A percentile compares a stretch with the other conserved stretches of the same genome.
Conservation (phyloP, 306 rosid species). For the Gastrolobium villosum region DNA sequence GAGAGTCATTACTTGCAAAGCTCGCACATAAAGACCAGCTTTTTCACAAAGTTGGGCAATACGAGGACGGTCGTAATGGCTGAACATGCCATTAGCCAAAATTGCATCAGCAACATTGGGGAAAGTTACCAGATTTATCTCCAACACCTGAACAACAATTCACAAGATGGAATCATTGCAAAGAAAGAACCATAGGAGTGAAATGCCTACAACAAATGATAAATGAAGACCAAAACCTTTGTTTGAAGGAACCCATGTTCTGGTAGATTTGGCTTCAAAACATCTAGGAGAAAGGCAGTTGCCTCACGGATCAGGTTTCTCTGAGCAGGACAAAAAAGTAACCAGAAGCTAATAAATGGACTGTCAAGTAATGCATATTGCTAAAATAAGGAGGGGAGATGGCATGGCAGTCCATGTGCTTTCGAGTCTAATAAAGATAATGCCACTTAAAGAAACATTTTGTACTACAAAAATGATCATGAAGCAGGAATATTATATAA, state of each 20-base stretch:
- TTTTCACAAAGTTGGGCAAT: constrained; percentile 97
- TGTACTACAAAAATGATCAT: neutral
- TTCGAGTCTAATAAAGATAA: constrained; percentile 9
- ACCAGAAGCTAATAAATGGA: constrained; percentile 43
- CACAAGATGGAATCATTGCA: constrained; percentile 44
- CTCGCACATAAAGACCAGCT: constrained; percentile 96
- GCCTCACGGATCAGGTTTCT: constrained; percentile 99
- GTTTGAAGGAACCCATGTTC: constrained; percentile 95
- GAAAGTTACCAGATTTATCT: constrained; percentile 95
- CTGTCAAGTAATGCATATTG: constrained; percentile 31
- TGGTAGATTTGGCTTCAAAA: constrained; percentile 95
- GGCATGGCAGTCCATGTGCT: neutral
- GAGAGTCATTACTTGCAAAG: constrained; percentile 81
- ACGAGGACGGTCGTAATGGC: constrained; percentile 98
- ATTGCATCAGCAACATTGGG: constrained; percentile 99
- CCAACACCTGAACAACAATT: constrained; percentile 75
- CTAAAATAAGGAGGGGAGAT: constrained; percentile 19
- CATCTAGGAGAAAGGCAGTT: constrained; percentile 94
- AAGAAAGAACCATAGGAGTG: constrained; percentile 22
- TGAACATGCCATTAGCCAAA: constrained; percentile 98
- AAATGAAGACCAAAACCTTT: constrained; percentile 63
- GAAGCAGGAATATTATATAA: constrained; percentile 30
- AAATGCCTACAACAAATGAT: constrained; percentile 34
- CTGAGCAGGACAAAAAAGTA: constrained; percentile 54
- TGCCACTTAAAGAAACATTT: constrained; percentile 32